Evolutionary conservation across 2,329 filamentous ascomycete species (phyloP), one percentile per base, ranked within the genome.

Genomic region (Mariannaea sp.): DNA sequence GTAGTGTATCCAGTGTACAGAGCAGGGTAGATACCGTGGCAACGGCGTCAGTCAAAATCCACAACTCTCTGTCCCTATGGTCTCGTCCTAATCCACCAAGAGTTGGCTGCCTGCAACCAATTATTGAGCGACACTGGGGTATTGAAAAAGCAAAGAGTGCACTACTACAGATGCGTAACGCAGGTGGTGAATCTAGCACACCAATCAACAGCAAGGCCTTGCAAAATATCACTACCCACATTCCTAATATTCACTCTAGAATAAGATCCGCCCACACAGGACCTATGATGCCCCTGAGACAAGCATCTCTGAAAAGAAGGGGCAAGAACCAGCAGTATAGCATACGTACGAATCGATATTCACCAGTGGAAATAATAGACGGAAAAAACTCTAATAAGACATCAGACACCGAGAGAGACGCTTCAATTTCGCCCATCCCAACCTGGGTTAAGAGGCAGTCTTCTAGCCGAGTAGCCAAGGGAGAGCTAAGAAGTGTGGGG

Each of bases 1-100:
- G 76, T 2, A 65, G 75, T 1, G 66, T 77, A 17, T 70, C 70
- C 13, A 68, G 68, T 9, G 65, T 77, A 17, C 71, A 74, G 22
- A 86, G 81, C 26, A 75, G 65, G 12, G 65, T 86, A 17, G 75
- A 81, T 58, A 86, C 83, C 4, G 75, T 73, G 12, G 79, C 73
- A 5, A 78, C 72, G 3, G 82, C 81, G 7, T 70, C 73, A 10
- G 74, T 86, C 39, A 78, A 75, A 49, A 70, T 77, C 30, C 75
- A 79, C 50, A 77, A 79, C 58, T 63, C 72, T 1, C 56, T 70
- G 7, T 84, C 82, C 0, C 68, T 72, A 17, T 85, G 81, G 82
- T 82, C 78, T 4, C 77, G 79, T 3, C 72, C 70, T 9, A 71
- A 71, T 2, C 62, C 64, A 3, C 70, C 71, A 3, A 56, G 65